Evolutionary conservation across 768 basidiomycete species (phyloP), one percentile per base, ranked within the genome.

Genomic region (Suillus americanus): DNA sequence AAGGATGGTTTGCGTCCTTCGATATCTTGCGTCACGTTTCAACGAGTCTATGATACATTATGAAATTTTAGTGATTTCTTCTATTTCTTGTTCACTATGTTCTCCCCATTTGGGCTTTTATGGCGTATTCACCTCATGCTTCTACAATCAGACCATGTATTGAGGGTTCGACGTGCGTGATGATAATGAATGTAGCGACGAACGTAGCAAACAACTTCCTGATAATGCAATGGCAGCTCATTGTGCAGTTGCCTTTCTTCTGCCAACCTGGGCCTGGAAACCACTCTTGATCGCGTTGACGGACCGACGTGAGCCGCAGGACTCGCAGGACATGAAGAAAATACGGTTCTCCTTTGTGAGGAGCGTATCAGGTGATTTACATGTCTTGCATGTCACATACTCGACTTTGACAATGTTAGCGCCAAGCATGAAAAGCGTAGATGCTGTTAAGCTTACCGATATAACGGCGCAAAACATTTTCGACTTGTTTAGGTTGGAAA

Each of bases 341-440:
- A 99, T 94, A 79, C 97, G 93, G 78, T 97, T 97, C 80, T 99
- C 96, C 79, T 99, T 99, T 35, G 91, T 90, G 43, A 99, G 86
- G 23, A 97, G 86, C 3, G 97, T 99, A 77, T 99, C 97, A 53
- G 94, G 94, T 1, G 97, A 98, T 81, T 98, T 99, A 85, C 97
- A 99, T 46, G 96, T 99, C 79, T 97, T 97, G 87, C 97, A 99
- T 45, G 96, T 96, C 66, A 98, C 97, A 78, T 98, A 99, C 81
- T 98, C 96, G 66, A 97, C 96, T 97, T 59, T 69, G 14, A 65
- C 50, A 45, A 25, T 41, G 25, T 50, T 38, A 38, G 40, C 60
- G 23, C 48, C 28, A 50, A 50, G 48, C 4, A 33, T 30, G 51
- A 43, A 23, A 60, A 12, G 35, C 20, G 0, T 60, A 38, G n/a